These are phyloP conservation scores for Lecanicillium sp. DNA, from an alignment of 2,329 filamentous ascomycete species.

Conservation along the genomic window DNA sequence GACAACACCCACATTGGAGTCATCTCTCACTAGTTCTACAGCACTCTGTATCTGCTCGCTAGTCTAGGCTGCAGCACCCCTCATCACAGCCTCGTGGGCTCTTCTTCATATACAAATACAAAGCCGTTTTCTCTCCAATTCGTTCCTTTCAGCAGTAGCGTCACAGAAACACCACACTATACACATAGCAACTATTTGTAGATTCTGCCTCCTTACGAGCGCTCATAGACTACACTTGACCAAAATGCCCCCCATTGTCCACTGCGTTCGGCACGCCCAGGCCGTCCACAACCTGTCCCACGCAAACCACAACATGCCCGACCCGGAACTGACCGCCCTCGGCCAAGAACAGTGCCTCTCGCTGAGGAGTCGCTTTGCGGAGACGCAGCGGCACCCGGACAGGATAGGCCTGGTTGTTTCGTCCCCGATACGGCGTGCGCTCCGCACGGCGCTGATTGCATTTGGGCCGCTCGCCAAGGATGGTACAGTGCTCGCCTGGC, in stretches of 20 bases:
- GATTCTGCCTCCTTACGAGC: no score
- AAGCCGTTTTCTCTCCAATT: no score
- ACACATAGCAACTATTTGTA: no score
- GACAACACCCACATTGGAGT: no score
- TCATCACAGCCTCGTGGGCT: no score
- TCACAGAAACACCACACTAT: no score
- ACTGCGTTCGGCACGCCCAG: conserved; percentile 59
- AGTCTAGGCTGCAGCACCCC: no score
- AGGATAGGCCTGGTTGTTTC: conserved; percentile 60
- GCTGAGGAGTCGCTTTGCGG: conserved; percentile 57
- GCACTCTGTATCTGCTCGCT: no score
- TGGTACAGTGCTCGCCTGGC: conserved; percentile 49
- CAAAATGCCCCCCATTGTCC: conserved; percentile 38
- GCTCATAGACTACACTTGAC: no score
- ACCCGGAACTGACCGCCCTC: conserved; percentile 62
- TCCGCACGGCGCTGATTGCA: conserved; percentile 61
- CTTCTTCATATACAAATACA: no score
- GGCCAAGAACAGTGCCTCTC: conserved; percentile 61
- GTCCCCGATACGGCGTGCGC: conserved; percentile 65
- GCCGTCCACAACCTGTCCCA: conserved; percentile 65
- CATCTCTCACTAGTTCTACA: no score
- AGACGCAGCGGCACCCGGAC: conserved; percentile 49
- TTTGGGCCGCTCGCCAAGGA: conserved; percentile 46
- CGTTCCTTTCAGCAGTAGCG: no score
- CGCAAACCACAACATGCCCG: conserved; percentile 58